These are phyloP conservation scores for Aspergillus viridinutans DNA, from an alignment of 2,329 filamentous ascomycete species.

Conservation along the genomic window DNA sequence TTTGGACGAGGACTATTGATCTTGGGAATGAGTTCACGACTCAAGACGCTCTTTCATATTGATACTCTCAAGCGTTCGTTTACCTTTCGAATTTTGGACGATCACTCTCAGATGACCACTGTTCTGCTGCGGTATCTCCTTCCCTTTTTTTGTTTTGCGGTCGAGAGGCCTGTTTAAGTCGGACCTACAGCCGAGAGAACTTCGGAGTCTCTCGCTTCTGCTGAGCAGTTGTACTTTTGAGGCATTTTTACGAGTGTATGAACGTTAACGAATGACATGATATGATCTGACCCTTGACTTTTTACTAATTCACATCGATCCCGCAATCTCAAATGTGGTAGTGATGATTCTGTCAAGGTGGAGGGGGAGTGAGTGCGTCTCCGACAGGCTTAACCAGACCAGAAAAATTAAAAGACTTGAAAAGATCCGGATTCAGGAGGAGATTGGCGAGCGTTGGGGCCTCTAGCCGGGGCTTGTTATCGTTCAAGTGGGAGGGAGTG, in stretches of 20 bases:
- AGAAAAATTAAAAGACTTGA: not conserved
- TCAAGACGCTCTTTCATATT: not conserved
- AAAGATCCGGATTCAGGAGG: not conserved
- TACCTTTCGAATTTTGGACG: not conserved
- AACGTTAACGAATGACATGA: not conserved
- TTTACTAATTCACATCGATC: not conserved
- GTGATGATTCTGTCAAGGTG: not conserved
- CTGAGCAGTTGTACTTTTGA: not conserved
- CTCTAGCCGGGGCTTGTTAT: not conserved
- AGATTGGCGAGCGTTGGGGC: not conserved
- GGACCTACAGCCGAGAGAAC: not conserved
- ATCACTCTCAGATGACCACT: not conserved
- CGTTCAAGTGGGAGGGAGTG: not conserved
- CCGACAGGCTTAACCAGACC: not conserved
- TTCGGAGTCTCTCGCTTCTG: not conserved
- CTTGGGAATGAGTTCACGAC: not conserved
- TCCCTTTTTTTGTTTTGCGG: not conserved
- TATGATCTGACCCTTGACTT: not conserved
- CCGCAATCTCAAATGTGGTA: not conserved
- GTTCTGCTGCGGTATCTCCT: not conserved
- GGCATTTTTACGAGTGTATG: not conserved
- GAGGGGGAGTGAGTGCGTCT: not conserved
- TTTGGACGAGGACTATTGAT: conserved; percentile 28
- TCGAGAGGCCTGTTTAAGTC: not conserved
- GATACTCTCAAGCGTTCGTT: not conserved